These are phyloP conservation scores for Papiliotrema fonsecae DNA, from an alignment of 1,284 basidiomycete species.

Conservation along the genomic window DNA sequence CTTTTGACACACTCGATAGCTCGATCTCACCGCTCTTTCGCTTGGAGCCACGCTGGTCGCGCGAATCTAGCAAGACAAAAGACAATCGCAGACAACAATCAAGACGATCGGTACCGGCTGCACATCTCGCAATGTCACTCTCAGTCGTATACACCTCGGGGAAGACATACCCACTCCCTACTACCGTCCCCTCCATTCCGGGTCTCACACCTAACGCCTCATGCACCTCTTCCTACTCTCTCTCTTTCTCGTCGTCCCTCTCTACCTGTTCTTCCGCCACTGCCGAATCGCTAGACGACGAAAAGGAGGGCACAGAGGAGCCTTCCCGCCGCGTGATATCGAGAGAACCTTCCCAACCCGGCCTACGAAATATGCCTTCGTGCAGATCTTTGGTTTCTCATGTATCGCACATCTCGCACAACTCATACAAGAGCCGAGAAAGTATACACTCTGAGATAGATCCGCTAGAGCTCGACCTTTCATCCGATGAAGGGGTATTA, in stretches of 20 bases:
- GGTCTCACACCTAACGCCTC: conserved; percentile 4
- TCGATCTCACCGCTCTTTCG: too few species aligned
- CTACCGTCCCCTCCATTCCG: neutral
- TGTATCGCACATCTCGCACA: neutral
- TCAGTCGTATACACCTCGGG: neutral
- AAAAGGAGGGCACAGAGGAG: too few species aligned
- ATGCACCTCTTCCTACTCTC: conserved; percentile 2
- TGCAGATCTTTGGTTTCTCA: conserved; percentile 7
- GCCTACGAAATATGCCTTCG: conserved; percentile 14
- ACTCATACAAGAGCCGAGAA: neutral
- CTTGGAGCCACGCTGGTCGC: too few species aligned
- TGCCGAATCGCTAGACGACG: neutral
- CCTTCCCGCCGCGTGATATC: neutral
- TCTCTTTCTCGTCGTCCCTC: neutral
- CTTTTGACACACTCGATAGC: too few species aligned
- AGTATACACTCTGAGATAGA: neutral
- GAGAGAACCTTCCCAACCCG: conserved; percentile 1
- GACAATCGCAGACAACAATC: too few species aligned
- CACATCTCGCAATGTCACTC: neutral
- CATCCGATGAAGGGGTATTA: neutral
- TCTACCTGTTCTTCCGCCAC: neutral
- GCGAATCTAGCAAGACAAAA: too few species aligned
- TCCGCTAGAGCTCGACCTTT: neutral
- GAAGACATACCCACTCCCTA: neutral
- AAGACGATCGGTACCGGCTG: too few species aligned